A percentile compares a stretch with the other conserved stretches of the same genome.
phyloP scores from a whole-genome alignment of 2,329 filamentous ascomycete species.

The Aspergillus viridinutans region DNA sequence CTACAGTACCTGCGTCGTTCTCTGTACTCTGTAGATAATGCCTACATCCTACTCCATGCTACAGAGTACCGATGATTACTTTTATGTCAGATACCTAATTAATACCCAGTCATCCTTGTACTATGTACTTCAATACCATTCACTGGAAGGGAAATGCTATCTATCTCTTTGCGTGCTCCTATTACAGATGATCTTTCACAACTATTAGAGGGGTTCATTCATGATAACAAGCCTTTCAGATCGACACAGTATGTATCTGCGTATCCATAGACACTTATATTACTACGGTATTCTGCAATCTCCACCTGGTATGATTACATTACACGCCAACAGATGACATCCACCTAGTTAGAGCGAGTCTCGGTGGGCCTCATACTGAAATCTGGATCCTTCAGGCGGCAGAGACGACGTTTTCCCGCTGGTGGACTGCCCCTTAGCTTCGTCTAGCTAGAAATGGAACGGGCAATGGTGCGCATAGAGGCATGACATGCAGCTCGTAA shows the following conservation, averaged over 20 bases:
- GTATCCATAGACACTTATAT: neutral
- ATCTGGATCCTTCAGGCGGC: constrained; percentile 1
- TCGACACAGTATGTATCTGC: neutral
- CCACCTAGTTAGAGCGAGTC: neutral
- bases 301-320: neutral
- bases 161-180: neutral
- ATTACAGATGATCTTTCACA: neutral
- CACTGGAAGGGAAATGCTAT: neutral
- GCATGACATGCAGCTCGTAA: constrained; percentile 13
- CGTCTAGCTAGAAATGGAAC: neutral
- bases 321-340: neutral
- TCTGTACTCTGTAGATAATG: neutral
- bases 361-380: neutral
- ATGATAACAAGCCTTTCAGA: neutral
- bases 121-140: neutral
- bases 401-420: neutral
- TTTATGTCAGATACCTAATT: neutral
- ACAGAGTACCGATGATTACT: neutral
- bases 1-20: neutral
- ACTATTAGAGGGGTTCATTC: neutral
- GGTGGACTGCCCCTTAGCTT: neutral
- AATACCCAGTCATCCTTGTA: neutral
- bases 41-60: neutral
- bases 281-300: neutral
- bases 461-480: neutral